Percentiles rank a stretch among this genome's conserved stretches.
Evolutionary conservation across 2,329 filamentous ascomycete genomes (phyloP).

Genomic region (Madurella mycetomatis): DNA sequence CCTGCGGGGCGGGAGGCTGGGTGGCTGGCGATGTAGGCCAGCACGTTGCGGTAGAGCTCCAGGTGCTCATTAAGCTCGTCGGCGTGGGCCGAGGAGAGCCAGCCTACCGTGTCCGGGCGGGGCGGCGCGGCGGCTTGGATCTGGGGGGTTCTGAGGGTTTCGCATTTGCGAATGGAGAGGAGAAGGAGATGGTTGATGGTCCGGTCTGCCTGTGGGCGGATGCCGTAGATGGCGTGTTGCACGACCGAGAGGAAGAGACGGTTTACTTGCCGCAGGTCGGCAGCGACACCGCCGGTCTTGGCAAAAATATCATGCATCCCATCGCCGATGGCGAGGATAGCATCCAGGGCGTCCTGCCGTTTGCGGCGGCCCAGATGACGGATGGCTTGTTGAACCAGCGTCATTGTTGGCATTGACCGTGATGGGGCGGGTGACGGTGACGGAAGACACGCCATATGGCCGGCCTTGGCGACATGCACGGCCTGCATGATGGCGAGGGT

Average conservation of each 20-base stretch:
- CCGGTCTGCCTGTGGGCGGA: not conserved
- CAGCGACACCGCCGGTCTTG: not conserved
- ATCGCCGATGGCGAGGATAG: conserved; percentile 5
- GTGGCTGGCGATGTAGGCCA: not conserved
- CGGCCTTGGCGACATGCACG: not conserved
- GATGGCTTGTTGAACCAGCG: not conserved
- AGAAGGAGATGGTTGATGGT: conserved; percentile 4
- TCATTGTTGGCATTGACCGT: not conserved
- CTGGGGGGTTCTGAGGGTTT: not conserved
- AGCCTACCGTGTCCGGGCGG: not conserved
- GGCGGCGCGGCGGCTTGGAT: not conserved
- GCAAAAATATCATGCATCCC: not conserved
- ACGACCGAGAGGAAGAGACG: not conserved
- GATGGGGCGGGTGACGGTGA: not conserved
- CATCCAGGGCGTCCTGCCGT: conserved; percentile 3
- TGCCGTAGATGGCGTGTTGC: not conserved
- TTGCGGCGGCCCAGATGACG: not conserved
- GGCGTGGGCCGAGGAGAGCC: not conserved
- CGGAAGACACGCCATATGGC: not conserved
- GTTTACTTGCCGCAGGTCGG: not conserved
- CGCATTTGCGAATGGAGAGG: not conserved
- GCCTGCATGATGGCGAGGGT: not conserved
- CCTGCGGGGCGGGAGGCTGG: not conserved
- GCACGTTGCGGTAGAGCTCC: conserved; percentile 6
- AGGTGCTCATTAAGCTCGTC: conserved; percentile 1